Evolutionary conservation across 2,329 filamentous ascomycete genomes (phyloP).

Genomic region (Pseudogymnoascus sp.): DNA sequence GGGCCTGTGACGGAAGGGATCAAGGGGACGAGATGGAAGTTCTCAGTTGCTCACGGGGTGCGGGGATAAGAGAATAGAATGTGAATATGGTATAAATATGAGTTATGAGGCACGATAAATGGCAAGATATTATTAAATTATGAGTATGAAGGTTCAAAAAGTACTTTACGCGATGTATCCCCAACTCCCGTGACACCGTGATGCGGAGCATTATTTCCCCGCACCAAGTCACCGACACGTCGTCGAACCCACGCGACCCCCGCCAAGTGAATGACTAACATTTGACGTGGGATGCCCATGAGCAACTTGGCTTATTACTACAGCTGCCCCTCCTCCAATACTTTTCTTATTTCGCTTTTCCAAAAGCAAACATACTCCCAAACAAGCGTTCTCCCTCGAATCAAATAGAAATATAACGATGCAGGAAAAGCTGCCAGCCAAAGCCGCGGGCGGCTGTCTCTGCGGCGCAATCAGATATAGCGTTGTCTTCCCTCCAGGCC

Average conservation of each 20-base stretch:
- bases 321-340: not conserved
- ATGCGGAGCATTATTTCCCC: slow-evolving; percentile 2
- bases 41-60: not conserved
- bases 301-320: not conserved
- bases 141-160: not conserved
- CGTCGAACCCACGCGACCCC: not conserved
- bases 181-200: not conserved
- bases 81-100: not conserved
- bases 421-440: slow-evolving; percentile 9
- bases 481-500: slow-evolving; percentile 38
- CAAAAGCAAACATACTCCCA: not conserved
- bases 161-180: not conserved
- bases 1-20: not conserved
- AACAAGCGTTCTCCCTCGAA: not conserved
- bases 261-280: slow-evolving; percentile 8
- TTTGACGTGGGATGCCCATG: not conserved
- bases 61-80: not conserved
- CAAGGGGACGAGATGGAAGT: not conserved
- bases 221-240: not conserved
- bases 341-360: not conserved
- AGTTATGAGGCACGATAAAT: not conserved
- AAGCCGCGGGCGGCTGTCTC: slow-evolving; percentile 45
- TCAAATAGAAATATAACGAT: not conserved
- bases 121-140: not conserved
- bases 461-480: slow-evolving; percentile 44